Evolutionary conservation across 495 filamentous ascomycete species (phyloP).

Genomic region (Aspergillus homomorphus): DNA sequence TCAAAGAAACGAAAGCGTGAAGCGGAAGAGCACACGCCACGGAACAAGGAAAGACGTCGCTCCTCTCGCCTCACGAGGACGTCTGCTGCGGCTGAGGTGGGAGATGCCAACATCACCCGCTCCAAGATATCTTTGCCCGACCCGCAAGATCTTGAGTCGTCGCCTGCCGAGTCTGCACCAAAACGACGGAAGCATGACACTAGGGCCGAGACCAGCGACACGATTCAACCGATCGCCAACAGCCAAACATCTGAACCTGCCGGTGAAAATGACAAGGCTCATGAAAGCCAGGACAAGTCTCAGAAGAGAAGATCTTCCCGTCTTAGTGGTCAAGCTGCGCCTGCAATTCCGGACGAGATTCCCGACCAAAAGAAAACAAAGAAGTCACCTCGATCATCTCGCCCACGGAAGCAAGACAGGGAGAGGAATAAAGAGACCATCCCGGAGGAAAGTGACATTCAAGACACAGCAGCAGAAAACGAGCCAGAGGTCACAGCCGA

Average conservation of each 20-base stretch:
- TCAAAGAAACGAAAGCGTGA: conserved; percentile 42
- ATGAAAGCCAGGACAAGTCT: conserved; percentile 11
- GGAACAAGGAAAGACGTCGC: conserved; percentile 28
- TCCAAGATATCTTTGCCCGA: conserved; percentile 19
- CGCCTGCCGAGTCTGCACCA: conserved; percentile 20
- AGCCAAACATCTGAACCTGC: neutral
- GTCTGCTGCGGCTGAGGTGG: conserved; percentile 3
- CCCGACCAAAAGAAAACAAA: conserved; percentile 11
- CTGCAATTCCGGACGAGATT: conserved; percentile 13
- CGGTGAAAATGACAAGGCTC: conserved; percentile 1
- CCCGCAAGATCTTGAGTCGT: conserved; percentile 10
- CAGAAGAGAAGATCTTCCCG: conserved; percentile 28
- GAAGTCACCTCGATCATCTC: conserved; percentile 17
- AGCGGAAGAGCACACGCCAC: conserved; percentile 13
- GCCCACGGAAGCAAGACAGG: conserved; percentile 22
- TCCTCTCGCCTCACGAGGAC: conserved; percentile 31
- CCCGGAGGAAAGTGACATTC: conserved; percentile 4
- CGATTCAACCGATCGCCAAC: neutral
- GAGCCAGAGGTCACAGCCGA: neutral
- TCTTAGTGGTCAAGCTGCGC: conserved; percentile 22
- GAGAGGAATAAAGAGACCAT: conserved; percentile 6
- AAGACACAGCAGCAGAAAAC: neutral
- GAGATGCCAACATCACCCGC: conserved; percentile 14
- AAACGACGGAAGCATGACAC: conserved; percentile 27
- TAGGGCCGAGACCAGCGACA: conserved; percentile 7